Percentiles rank a stretch among this genome's conserved stretches.
Conservation (phyloP, 129 eudicot genomes). For the Pulicaria dysenterica region DNA sequence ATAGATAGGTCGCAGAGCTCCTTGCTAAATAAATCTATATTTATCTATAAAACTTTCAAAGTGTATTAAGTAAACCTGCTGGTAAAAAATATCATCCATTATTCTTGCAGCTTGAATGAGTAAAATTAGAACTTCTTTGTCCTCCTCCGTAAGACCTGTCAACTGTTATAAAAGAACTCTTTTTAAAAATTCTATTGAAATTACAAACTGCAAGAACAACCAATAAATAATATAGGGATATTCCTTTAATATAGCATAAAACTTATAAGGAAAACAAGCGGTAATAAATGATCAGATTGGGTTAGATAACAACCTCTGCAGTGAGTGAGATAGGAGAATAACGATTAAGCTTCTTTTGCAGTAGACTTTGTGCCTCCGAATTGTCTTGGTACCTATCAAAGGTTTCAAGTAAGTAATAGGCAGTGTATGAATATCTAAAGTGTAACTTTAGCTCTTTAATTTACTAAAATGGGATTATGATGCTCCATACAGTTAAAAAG, state of each 20-base stretch:
- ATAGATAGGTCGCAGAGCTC: neutral
- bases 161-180: slow-evolving; percentile 47
- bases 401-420: slow-evolving; percentile 14
- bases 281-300: neutral
- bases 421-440: neutral
- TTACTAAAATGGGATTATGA: slow-evolving; percentile 11
- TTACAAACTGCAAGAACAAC: neutral
- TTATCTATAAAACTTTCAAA: neutral
- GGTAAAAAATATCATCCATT: slow-evolving; percentile 72
- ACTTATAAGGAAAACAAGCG: neutral
- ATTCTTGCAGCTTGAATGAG: slow-evolving; percentile 73
- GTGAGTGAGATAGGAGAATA: slow-evolving; percentile 78
- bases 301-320: slow-evolving; percentile 61
- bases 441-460: neutral
- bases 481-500: neutral
- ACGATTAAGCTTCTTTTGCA: slow-evolving; percentile 70
- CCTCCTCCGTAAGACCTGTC: slow-evolving; percentile 63
- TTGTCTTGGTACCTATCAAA: slow-evolving; percentile 67
- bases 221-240: neutral
- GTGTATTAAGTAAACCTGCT: slow-evolving; percentile 54
- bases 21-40: slow-evolving; percentile 1
- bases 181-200: slow-evolving; percentile 9
- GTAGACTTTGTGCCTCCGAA: slow-evolving; percentile 48
- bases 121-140: slow-evolving; percentile 68
- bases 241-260: neutral